Base-by-base conservation (phyloP, 2,329 filamentous ascomycete genomes). In the Sclerotinia spermophila region DNA sequence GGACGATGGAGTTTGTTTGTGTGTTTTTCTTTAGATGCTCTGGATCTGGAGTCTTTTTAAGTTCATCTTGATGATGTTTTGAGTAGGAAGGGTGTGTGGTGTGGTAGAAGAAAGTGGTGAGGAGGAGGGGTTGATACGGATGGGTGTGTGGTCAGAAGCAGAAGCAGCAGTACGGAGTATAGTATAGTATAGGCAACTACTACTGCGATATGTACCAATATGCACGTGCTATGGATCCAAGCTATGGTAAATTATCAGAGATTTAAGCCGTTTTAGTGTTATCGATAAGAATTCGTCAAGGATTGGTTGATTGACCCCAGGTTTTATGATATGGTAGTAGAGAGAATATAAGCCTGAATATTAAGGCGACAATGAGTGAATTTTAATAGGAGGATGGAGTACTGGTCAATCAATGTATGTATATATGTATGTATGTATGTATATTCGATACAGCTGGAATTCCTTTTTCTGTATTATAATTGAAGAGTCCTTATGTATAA, bases 41-140 rank as follows among this genome's bases (percentile, higher is more conserved):
- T 53, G 30, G 33, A 40, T 13, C 8, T 53, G 30, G 62, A 65
- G 30, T 2, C 17, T 33, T n/a, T 66, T 35, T n/a, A n/a, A 51
- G 33, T 15, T 38, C 5, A 38, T 38, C 6, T 19, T 15, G 21
- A 7, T 60, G 42, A 21, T 21, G 13, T 33, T 42, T 38, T 42
- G 58, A 11, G 19, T 56, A 45, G 7, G 27, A 21, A 35, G 27
- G 51, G 61, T 2, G 30, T 19, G 44, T 35, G 24, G 13, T 1
- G 27, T 15, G n/a, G n/a, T 48, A 21, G 33, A 67, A 21, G 48
- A 35, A n/a, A n/a, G n/a, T n/a, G n/a, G 35, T n/a, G 15, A 35
- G 42, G 44, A 59, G 40, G 67, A 61, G 42, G 67, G 55, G 51
- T 59, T 44, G 48, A 17, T 27, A 59, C n/a, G 66, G 61, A n/a